A percentile compares a stretch with the other conserved stretches of the same genome.
These are phyloP conservation scores for Syncephalastrum monosporum DNA, from an alignment of 371 early-diverging fungal genomes.

Conservation along the genomic window DNA sequence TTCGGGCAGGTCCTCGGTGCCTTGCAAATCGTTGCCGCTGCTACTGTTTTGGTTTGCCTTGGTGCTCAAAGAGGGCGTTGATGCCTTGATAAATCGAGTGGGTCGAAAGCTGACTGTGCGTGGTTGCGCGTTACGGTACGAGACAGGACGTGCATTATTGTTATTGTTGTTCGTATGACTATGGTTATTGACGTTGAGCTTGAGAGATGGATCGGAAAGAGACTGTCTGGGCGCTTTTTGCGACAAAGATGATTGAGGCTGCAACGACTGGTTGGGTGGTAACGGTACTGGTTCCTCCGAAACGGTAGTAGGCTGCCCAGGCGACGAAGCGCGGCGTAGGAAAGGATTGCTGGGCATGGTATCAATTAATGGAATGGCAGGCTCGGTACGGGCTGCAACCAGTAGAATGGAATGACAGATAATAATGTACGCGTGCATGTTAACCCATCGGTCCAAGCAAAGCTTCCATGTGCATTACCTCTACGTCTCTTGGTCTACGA, in stretches of 20 bases:
- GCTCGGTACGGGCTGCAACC: too few species aligned
- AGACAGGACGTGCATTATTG: constrained; percentile 3
- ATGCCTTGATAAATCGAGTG: constrained; percentile 19
- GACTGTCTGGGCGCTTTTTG: not conserved
- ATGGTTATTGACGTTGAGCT: not conserved
- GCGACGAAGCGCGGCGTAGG: constrained; percentile 20
- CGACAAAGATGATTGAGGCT: too few species aligned
- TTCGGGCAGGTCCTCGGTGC: constrained; percentile 1
- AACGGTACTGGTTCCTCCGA: not conserved
- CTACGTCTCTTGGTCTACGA: too few species aligned
- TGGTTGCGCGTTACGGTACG: constrained; percentile 11
- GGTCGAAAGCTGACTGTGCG: constrained; percentile 20
- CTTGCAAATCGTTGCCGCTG: not conserved
- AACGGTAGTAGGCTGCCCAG: constrained; percentile 7
- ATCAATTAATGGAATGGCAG: too few species aligned
- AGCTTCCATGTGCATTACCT: too few species aligned
- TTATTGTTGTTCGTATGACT: too few species aligned
- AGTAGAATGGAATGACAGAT: too few species aligned
- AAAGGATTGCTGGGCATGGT: constrained; percentile 9
- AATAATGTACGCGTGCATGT: too few species aligned
- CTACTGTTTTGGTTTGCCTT: constrained; percentile 1
- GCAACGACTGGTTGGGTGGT: not conserved
- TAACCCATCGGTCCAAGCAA: too few species aligned
- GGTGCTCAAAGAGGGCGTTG: not conserved
- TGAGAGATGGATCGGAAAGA: not conserved